Conservation (phyloP, 805 yeast genomes). For the Huiozyma naganishii region DNA sequence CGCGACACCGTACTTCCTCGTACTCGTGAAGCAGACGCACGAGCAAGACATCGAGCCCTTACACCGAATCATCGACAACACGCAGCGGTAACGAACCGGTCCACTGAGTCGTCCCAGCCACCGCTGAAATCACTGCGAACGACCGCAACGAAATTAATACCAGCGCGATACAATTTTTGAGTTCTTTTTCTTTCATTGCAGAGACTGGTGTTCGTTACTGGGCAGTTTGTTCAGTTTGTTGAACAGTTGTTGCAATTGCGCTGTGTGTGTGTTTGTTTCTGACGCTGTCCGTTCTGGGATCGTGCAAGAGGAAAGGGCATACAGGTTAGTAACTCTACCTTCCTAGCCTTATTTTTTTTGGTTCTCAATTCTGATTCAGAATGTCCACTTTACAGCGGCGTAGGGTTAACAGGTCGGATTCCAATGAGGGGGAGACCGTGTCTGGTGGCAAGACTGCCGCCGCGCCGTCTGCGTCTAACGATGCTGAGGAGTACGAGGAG, state of each 20-base stretch:
- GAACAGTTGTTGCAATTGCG: too few species aligned
- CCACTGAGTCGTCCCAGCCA: not conserved
- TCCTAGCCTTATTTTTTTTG: too few species aligned
- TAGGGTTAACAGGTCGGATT: conserved; percentile 42
- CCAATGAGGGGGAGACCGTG: conserved; percentile 3
- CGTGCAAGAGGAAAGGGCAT: not conserved
- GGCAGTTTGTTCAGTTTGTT: too few species aligned
- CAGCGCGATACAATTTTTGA: too few species aligned
- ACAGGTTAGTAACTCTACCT: not conserved
- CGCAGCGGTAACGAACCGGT: not conserved
- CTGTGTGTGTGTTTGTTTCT: not conserved
- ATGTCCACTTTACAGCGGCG: conserved; percentile 68
- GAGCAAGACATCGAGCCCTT: conserved; percentile 52
- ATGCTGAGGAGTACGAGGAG: conserved; percentile 8
- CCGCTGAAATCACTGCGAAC: not conserved
- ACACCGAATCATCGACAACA: conserved; percentile 34
- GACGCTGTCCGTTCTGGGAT: not conserved
- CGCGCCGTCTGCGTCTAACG: not conserved
- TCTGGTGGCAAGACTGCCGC: conserved; percentile 2
- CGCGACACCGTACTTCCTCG: conserved; percentile 91
- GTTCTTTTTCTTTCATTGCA: too few species aligned
- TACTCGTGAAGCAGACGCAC: conserved; percentile 61
- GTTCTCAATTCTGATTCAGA: too few species aligned
- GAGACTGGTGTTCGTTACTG: too few species aligned
- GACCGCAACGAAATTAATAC: not conserved